These are phyloP conservation scores for Suillus alpinus DNA, from an alignment of 768 basidiomycete species.

Conservation along the genomic window DNA sequence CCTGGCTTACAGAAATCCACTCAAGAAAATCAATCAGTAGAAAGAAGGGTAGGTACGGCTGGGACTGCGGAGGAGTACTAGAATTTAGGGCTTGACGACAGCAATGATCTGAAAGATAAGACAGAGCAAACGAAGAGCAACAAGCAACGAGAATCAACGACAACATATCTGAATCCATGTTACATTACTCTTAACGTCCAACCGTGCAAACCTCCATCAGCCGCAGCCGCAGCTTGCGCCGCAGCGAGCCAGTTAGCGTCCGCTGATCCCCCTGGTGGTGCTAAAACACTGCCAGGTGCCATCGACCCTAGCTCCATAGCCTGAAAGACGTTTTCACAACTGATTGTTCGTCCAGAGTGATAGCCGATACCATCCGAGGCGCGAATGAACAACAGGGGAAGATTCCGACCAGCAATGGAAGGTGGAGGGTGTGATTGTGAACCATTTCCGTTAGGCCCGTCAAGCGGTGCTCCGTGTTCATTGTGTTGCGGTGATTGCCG, in stretches of 20 bases:
- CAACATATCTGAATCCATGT: slow-evolving; percentile 20
- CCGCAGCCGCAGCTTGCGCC: slow-evolving; percentile 64
- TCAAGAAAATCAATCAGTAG: not conserved
- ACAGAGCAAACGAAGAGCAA: slow-evolving; percentile 21
- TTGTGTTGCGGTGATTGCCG: slow-evolving; percentile 23
- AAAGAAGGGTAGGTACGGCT: slow-evolving; percentile 7
- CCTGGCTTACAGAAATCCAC: slow-evolving; percentile 15
- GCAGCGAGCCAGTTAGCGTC: slow-evolving; percentile 74
- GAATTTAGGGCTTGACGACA: slow-evolving; percentile 2
- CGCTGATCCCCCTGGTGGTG: slow-evolving; percentile 43
- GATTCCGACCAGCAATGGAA: slow-evolving; percentile 63
- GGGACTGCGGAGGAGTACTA: slow-evolving; percentile 7
- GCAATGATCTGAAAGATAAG: slow-evolving; percentile 11
- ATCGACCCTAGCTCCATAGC: slow-evolving; percentile 59
- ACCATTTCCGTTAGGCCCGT: slow-evolving; percentile 22
- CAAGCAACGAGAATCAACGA: slow-evolving; percentile 17
- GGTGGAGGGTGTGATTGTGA: slow-evolving; percentile 35
- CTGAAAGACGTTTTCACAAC: slow-evolving; percentile 80
- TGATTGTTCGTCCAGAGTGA: slow-evolving; percentile 80
- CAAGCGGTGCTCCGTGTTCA: slow-evolving; percentile 33
- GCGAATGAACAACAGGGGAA: slow-evolving; percentile 81
- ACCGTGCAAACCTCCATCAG: slow-evolving; percentile 65
- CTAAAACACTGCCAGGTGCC: slow-evolving; percentile 41
- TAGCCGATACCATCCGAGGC: slow-evolving; percentile 84
- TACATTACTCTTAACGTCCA: slow-evolving; percentile 84